Evolutionary conservation across 2,329 filamentous ascomycete genomes (phyloP).

Genomic region (Xylariaceae sp.): DNA sequence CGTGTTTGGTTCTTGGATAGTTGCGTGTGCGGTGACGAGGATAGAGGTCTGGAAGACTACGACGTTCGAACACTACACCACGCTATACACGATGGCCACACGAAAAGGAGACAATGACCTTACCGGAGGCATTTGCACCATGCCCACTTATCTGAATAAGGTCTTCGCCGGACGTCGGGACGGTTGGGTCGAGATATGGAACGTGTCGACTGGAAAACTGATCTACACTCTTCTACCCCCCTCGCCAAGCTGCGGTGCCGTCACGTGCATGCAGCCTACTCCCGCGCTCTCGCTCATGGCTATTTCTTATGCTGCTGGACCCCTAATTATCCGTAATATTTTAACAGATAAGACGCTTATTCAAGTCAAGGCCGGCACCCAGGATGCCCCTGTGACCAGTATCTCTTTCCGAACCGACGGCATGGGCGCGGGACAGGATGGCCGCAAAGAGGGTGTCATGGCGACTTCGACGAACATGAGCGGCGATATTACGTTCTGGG

Average conservation of each 20-base stretch:
- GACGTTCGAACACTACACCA: conserved; percentile 85
- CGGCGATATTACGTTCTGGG: conserved; percentile 94
- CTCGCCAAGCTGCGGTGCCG: conserved; percentile 64
- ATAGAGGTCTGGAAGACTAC: conserved; percentile 86
- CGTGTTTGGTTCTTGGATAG: conserved; percentile 85
- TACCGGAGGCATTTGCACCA: conserved; percentile 72
- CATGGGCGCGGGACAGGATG: conserved; percentile 80
- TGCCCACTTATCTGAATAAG: conserved; percentile 96
- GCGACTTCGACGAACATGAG: conserved; percentile 74
- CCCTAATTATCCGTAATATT: conserved; percentile 75
- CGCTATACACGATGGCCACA: conserved; percentile 57
- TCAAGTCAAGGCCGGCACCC: conserved; percentile 59
- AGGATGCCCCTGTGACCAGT: conserved; percentile 64
- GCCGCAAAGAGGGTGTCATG: conserved; percentile 83
- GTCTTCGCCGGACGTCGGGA: conserved; percentile 83
- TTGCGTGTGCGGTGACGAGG: conserved; percentile 68
- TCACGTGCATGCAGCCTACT: conserved; percentile 82
- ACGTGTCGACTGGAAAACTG: conserved; percentile 84
- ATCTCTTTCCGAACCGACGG: conserved; percentile 91
- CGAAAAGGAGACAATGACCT: conserved; percentile 60
- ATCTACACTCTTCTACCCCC: conserved; percentile 85
- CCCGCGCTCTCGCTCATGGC: conserved; percentile 81
- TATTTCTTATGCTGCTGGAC: conserved; percentile 77
- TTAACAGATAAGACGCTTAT: conserved; percentile 70
- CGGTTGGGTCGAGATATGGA: conserved; percentile 95